phyloP scores from a whole-genome alignment of 352 stramenopile species.

The Phytophthora hibernalis region DNA sequence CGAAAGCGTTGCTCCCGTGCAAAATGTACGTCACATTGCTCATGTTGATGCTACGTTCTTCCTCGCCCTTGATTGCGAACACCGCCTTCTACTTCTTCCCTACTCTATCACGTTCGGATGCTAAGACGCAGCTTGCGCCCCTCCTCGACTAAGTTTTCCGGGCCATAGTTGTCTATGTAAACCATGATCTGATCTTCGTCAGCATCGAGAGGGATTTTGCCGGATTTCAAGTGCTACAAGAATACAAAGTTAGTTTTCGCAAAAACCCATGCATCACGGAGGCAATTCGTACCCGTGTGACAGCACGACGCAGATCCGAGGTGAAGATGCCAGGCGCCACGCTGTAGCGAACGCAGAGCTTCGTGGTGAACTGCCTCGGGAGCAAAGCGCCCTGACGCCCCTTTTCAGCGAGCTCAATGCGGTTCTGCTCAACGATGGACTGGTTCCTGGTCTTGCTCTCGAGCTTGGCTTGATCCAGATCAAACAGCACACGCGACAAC shows the following conservation, averaged over 20 bases:
- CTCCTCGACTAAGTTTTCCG: conserved; percentile 63
- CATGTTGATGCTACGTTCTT: neutral
- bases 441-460: conserved; percentile 54
- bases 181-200: conserved; percentile 66
- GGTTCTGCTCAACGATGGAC: conserved; percentile 61
- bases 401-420: conserved; percentile 41
- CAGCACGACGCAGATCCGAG: conserved; percentile 62
- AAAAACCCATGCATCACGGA: neutral
- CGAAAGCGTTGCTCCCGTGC: too few relatives aligned
- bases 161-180: conserved; percentile 62
- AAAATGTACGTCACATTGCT: neutral
- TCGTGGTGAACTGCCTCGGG: conserved; percentile 81
- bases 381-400: conserved; percentile 59
- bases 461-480: conserved; percentile 46
- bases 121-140: conserved; percentile 68
- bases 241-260: neutral
- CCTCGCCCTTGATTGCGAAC: neutral
- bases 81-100: conserved; percentile 15
- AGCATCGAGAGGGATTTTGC: conserved; percentile 60
- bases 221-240: conserved; percentile 64
- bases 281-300: conserved; percentile 58
- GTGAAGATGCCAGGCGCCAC: conserved; percentile 82
- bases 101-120: conserved; percentile 45
- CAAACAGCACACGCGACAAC: conserved; percentile 40
- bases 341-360: conserved; percentile 74